Evolutionary conservation across 1,284 basidiomycete genomes (phyloP), one percentile per base, ranked within the genome.

Genomic region (Sparassis latifolia): DNA sequence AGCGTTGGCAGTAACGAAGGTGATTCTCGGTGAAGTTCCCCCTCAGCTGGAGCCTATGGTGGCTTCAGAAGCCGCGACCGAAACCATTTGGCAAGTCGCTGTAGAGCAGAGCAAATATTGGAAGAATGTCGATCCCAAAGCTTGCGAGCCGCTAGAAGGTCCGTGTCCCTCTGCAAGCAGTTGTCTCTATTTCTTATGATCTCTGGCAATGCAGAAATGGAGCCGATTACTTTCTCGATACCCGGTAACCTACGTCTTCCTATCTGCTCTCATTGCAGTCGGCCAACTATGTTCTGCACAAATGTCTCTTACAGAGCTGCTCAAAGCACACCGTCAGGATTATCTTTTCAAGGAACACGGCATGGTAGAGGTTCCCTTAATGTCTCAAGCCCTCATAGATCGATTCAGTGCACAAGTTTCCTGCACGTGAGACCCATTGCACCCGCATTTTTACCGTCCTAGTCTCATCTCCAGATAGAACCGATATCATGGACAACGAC

Each of bases 81-180:
- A 94, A 68, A 92, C 93, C 0, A 81, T 98, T 6, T 91, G 83
- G 73, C 79, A 92, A 45, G 92, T 96, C 3, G 86, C 90, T 3
- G 79, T 80, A 58, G 80, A 90, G 47, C 96, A 98, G 65, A 88
- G 86, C 61, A 86, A 85, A 63, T 90, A 89, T 63, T 99, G 97
- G 97, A 92, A 87, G 66, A 85, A 73, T 56, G 76, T 98, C 43
- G 81, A 86, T 61, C 84, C 85, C 0, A 86, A 85, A 64, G 74
- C 79, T 12, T 89, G 84, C 58, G 88, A 92, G 63, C 89, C 91
- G 7, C 76, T 78, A 49, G 85, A 87, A 73, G 82, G 88, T 84
- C 55, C n/a, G 54, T 47, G 30, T 41, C 35, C 49, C 5, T 20
- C 50, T 47, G n/a, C 20, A 28, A 43, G 33, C 30, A 40, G 45